Conservation (phyloP, 2,329 filamentous ascomycete species). For the Nakataea oryzae region DNA sequence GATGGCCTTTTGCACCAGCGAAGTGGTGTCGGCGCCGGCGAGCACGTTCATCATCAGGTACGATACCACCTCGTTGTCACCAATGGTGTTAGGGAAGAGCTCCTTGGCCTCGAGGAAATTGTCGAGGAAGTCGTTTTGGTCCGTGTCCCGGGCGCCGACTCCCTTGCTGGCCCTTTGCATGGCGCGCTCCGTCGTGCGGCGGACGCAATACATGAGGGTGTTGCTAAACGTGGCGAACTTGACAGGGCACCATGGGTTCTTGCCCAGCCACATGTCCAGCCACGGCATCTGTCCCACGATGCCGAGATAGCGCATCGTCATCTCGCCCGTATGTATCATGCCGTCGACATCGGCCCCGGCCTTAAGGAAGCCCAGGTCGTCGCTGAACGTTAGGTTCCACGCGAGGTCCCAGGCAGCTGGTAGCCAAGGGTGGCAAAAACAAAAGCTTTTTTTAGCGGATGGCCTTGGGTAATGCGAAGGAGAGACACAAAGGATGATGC, state of each 20-base stretch:
- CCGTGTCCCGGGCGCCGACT: slow-evolving; percentile 11
- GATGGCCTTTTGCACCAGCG: slow-evolving; percentile 10
- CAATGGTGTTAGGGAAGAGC: slow-evolving; percentile 18
- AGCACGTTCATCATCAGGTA: slow-evolving; percentile 23
- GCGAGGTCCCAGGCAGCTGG: slow-evolving; percentile 28
- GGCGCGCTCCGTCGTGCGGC: neutral
- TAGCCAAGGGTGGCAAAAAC: neutral
- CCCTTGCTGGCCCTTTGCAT: slow-evolving; percentile 15
- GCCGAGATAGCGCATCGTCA: slow-evolving; percentile 20
- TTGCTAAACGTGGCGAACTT: slow-evolving; percentile 16
- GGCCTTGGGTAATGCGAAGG: neutral
- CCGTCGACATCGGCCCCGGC: slow-evolving; percentile 23
- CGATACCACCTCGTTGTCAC: slow-evolving; percentile 23
- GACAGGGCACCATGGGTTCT: slow-evolving; percentile 24
- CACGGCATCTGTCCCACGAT: slow-evolving; percentile 17
- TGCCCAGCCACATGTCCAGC: slow-evolving; percentile 24
- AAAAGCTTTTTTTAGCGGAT: neutral
- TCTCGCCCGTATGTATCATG: slow-evolving; percentile 17
- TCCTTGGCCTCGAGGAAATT: slow-evolving; percentile 27
- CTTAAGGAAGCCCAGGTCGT: slow-evolving; percentile 29
- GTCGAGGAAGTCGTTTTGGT: slow-evolving; percentile 24
- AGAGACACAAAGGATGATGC: neutral
- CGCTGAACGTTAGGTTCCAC: slow-evolving; percentile 26
- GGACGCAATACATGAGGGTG: slow-evolving; percentile 15
- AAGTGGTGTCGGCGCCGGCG: slow-evolving; percentile 22